These are phyloP conservation scores for Chamaecyparis obtusa DNA, from an alignment of 75 land plant genomes.

Conservation along the genomic window DNA sequence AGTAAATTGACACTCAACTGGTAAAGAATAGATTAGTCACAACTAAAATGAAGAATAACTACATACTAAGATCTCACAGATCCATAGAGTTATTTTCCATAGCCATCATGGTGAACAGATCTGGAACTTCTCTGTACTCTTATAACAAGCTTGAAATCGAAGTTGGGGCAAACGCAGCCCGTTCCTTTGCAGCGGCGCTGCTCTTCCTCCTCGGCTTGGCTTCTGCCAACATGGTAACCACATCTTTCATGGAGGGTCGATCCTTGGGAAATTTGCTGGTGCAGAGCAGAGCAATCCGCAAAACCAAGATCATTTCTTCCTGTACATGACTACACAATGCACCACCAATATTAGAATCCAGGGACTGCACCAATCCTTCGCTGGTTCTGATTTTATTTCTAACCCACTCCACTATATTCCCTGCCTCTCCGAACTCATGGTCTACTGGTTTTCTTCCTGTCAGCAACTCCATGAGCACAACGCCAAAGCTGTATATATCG, in stretches of 20 bases:
- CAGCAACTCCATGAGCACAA: constrained; percentile 67
- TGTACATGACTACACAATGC: constrained; percentile 58
- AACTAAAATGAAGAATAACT: neutral
- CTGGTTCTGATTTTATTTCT: constrained; percentile 31
- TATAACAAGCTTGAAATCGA: constrained; percentile 43
- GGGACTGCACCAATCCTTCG: constrained; percentile 32
- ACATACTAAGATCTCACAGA: neutral
- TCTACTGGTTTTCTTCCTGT: constrained; percentile 64
- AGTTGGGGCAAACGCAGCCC: constrained; percentile 36
- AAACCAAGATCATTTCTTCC: constrained; percentile 78
- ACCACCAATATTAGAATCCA: constrained; percentile 45
- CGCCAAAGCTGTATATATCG: constrained; percentile 85
- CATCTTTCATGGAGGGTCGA: constrained; percentile 95
- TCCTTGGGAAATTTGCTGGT: constrained; percentile 80
- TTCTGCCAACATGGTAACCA: constrained; percentile 63
- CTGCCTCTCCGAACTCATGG: constrained; percentile 59
- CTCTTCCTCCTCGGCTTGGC: constrained; percentile 76
- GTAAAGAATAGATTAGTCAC: neutral
- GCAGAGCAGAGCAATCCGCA: constrained; percentile 83
- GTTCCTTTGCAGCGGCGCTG: constrained; percentile 12
- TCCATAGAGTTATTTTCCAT: neutral
- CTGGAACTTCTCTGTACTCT: neutral
- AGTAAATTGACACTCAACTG: neutral
- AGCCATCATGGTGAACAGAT: neutral
- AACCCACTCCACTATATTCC: constrained; percentile 68